Evolutionary conservation across 805 yeast species (phyloP).

Genomic region (Brettanomyces custersianus): DNA sequence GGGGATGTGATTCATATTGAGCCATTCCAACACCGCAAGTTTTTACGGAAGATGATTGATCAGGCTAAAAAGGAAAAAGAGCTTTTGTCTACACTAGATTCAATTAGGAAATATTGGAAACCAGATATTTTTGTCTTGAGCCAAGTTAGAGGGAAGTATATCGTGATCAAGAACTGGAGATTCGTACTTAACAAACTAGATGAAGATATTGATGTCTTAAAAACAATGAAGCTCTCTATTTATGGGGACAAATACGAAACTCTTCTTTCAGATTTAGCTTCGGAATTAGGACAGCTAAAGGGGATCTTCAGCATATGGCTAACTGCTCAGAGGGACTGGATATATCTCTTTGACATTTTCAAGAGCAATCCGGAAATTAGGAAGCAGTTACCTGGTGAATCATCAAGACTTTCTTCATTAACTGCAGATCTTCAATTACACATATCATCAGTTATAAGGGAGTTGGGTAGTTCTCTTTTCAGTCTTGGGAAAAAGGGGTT

Average conservation of each 20-base stretch:
- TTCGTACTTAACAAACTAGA: slow-evolving; percentile 45
- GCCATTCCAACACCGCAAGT: slow-evolving; percentile 33
- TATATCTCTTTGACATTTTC: slow-evolving; percentile 74
- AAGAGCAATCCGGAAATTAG: slow-evolving; percentile 49
- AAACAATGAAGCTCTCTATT: slow-evolving; percentile 64
- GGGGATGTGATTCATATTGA: slow-evolving; percentile 57
- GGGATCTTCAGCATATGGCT: slow-evolving; percentile 61
- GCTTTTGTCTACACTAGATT: slow-evolving; percentile 39
- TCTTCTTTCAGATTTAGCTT: slow-evolving; percentile 46
- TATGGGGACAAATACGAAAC: slow-evolving; percentile 53
- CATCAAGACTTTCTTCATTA: slow-evolving; percentile 53
- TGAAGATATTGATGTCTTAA: slow-evolving; percentile 52
- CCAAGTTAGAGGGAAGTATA: slow-evolving; percentile 40
- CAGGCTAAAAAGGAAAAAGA: slow-evolving; percentile 68
- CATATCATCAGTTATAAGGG: slow-evolving; percentile 33
- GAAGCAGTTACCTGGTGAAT: slow-evolving; percentile 60
- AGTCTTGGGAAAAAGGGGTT: slow-evolving; percentile 25
- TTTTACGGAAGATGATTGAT: slow-evolving; percentile 39
- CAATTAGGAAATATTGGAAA: slow-evolving; percentile 50
- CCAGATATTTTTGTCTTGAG: slow-evolving; percentile 41
- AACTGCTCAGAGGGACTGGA: slow-evolving; percentile 84
- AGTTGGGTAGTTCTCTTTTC: neutral
- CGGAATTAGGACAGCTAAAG: slow-evolving; percentile 40
- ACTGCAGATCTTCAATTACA: slow-evolving; percentile 48
- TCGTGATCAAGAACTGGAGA: slow-evolving; percentile 64